phyloP scores from a whole-genome alignment of 208 protist genomes.

The Strigomonas culicis region DNA sequence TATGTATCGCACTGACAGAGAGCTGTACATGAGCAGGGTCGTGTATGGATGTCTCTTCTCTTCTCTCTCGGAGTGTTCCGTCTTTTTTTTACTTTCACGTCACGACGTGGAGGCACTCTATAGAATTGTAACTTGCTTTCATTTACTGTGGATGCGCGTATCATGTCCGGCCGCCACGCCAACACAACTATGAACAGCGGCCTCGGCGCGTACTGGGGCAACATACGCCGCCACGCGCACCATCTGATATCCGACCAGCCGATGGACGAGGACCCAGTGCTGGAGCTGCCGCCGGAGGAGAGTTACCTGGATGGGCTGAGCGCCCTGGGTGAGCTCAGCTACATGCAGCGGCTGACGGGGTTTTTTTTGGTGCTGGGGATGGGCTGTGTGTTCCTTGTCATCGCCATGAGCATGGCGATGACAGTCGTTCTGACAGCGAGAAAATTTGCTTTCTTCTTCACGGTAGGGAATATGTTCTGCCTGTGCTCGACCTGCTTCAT shows the following conservation, averaged over 20 bases:
- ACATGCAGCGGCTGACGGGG: slow-evolving; percentile 72
- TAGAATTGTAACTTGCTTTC: not conserved
- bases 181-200: slow-evolving; percentile 12
- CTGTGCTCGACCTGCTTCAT: slow-evolving; percentile 85
- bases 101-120: not conserved
- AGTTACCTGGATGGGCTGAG: slow-evolving; percentile 41
- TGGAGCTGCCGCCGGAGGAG: slow-evolving; percentile 51
- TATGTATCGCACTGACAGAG: no score
- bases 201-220: slow-evolving; percentile 46
- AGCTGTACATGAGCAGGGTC: no score
- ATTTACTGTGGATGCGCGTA: not conserved
- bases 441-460: slow-evolving; percentile 92
- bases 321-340: slow-evolving; percentile 75
- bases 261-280: slow-evolving; percentile 38
- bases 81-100: no score
- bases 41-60: no score
- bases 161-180: slow-evolving; percentile 18
- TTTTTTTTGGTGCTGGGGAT: slow-evolving; percentile 85
- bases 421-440: slow-evolving; percentile 60
- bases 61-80: no score
- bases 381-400: slow-evolving; percentile 72
- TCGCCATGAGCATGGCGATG: slow-evolving; percentile 57
- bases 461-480: slow-evolving; percentile 81
- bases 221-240: slow-evolving; percentile 38
- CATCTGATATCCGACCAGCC: slow-evolving; percentile 51